Evolutionary conservation across 257 asterid species (phyloP), one percentile per base, ranked within the genome.

Genomic region (Salvia hispanica): DNA sequence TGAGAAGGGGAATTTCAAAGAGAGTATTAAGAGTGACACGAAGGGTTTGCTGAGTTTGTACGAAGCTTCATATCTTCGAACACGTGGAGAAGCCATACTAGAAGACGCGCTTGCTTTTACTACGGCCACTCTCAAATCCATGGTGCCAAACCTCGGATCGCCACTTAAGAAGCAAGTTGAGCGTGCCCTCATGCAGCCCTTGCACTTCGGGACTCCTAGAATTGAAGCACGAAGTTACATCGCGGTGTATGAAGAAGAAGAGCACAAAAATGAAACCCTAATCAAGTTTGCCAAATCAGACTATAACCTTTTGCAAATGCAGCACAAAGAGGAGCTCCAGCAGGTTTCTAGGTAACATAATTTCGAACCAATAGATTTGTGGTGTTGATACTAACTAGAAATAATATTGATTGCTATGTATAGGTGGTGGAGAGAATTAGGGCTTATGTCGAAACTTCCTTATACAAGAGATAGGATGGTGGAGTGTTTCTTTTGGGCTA

Each of bases 341-440:
- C 46, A 70, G 15, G 40, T 70, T 14, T 59, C 74, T 4, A 70
- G 52, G 74, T 70, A 53, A 4, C n/a, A 43, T 13, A 13, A 2
- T 14, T 43, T 43, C 1, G 3, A 43, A 5, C 50, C 31, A 25
- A 25, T 25, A 25, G 31, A 25, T 25, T 6, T 34, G 39, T 2
- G 3, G 31, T 25, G 31, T 25, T 25, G 3, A 25, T 25, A 25
- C 31, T 25, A 25, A 25, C 4, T 25, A 25, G 10, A 2, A 3
- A 2, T 34, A 34, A 3, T 47, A 9, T 55, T 55, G 51, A 60
- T 58, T 13, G 25, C 9, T 53, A 36, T 34, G 2, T 25, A 55
- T 16, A 75, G 79, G 64, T 75, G 79, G 72, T 69, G 72, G 72
- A 63, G 50, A 36, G 72, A 75, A 9, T 21, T 64, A 61, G 71